phyloP scores from a whole-genome alignment of 352 stramenopile species.

The Phytophthora citricola region DNA sequence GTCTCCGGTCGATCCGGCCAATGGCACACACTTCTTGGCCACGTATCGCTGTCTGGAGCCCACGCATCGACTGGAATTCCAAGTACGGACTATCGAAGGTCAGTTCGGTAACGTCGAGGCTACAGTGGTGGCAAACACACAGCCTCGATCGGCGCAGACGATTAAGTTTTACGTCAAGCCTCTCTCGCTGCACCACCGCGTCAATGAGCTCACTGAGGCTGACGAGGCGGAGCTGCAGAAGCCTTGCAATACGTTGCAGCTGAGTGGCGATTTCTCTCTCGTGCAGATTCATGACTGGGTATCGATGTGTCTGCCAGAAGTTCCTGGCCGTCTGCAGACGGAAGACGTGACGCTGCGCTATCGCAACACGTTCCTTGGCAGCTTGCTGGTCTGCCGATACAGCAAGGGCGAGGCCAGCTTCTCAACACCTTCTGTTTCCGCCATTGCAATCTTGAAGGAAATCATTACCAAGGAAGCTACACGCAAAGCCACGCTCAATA shows the following conservation, averaged over 20 bases:
- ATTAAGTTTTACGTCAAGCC: conserved; percentile 85
- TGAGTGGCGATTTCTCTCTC: conserved; percentile 80
- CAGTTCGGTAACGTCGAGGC: conserved; percentile 84
- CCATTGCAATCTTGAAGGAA: conserved; percentile 88
- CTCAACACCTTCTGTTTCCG: conserved; percentile 77
- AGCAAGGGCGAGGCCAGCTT: conserved; percentile 77
- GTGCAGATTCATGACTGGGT: conserved; percentile 91
- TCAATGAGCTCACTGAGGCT: conserved; percentile 62
- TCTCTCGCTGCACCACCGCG: conserved; percentile 81
- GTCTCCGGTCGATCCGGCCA: conserved; percentile 55
- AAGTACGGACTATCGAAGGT: conserved; percentile 84
- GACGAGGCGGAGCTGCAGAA: conserved; percentile 61
- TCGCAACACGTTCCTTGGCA: conserved; percentile 80
- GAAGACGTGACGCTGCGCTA: conserved; percentile 80
- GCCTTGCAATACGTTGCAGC: conserved; percentile 68
- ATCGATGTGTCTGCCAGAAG: conserved; percentile 75
- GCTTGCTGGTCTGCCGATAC: conserved; percentile 77
- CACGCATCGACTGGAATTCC: conserved; percentile 82
- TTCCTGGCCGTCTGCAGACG: conserved; percentile 72
- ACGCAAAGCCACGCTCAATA: conserved; percentile 80
- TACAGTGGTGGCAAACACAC: conserved; percentile 71
- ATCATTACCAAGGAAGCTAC: conserved; percentile 87
- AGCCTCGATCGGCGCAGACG: conserved; percentile 69
- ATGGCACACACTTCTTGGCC: conserved; percentile 71
- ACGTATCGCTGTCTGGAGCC: conserved; percentile 84